phyloP scores from a whole-genome alignment of 2,329 filamentous ascomycete species.

The Fusarium sambucinum region DNA sequence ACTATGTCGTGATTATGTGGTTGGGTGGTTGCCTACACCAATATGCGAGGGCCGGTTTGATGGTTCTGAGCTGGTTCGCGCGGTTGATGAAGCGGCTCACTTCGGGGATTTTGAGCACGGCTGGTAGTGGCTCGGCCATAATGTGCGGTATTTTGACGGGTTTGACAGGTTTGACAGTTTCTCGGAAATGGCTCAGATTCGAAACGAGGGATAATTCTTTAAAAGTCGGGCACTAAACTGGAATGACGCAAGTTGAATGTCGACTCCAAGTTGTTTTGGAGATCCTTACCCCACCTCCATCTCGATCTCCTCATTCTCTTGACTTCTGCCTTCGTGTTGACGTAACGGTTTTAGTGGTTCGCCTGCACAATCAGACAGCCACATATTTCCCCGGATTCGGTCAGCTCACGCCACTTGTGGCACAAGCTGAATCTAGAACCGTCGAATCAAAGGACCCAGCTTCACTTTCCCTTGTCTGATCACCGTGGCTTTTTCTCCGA shows the following conservation, averaged over 20 bases:
- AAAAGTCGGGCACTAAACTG: not conserved
- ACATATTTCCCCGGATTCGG: constrained; percentile 30
- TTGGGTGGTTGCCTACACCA: constrained; percentile 79
- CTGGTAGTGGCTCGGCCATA: constrained; percentile 72
- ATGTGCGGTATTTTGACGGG: constrained; percentile 27
- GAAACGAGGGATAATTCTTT: not conserved
- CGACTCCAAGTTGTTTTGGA: constrained; percentile 29
- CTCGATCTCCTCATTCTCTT: constrained; percentile 22
- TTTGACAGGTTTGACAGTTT: constrained; percentile 5
- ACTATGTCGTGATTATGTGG: not conserved
- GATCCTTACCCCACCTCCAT: constrained; percentile 34
- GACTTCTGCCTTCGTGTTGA: constrained; percentile 26
- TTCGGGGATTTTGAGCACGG: constrained; percentile 78
- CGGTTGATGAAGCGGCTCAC: constrained; percentile 86
- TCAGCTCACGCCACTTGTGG: constrained; percentile 43
- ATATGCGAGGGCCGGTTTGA: constrained; percentile 90
- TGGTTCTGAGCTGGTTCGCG: constrained; percentile 83
- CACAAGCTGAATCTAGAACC: constrained; percentile 36
- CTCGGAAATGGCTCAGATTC: not conserved
- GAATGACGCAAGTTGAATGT: constrained; percentile 33
- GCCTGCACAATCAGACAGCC: constrained; percentile 36
- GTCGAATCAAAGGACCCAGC: constrained; percentile 37
- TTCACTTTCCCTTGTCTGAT: constrained; percentile 34
- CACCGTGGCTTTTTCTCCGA: constrained; percentile 52
- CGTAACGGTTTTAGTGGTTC: constrained; percentile 27